Percentiles rank a stretch among this genome's conserved stretches.
These are phyloP conservation scores for Astragalus membranaceus DNA, from an alignment of 306 rosid genomes.

Conservation along the genomic window DNA sequence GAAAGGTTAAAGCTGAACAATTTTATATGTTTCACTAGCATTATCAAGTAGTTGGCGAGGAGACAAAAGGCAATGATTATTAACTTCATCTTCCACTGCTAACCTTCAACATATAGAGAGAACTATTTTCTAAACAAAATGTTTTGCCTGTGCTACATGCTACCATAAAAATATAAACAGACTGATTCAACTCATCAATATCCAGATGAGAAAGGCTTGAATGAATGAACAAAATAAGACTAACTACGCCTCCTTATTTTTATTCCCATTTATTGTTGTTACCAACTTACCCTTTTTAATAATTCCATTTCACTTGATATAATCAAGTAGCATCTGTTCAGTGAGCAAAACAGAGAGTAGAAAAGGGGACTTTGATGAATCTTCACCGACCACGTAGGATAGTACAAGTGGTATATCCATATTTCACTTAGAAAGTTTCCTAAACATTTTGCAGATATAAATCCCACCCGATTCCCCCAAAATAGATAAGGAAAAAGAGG, in stretches of 20 bases:
- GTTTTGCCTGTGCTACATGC: background rate
- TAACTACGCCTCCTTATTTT: background rate
- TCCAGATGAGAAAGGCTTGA: background rate
- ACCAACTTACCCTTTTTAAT: background rate
- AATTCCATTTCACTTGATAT: background rate
- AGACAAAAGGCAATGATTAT: background rate
- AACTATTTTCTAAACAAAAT: background rate
- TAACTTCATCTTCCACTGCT: background rate
- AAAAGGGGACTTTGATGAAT: background rate
- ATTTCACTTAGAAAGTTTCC: background rate
- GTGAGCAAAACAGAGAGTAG: background rate
- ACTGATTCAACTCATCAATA: background rate
- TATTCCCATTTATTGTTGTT: background rate
- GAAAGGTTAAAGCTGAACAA: background rate
- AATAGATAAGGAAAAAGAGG: background rate
- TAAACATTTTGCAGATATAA: background rate
- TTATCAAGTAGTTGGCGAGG: background rate
- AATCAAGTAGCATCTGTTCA: background rate
- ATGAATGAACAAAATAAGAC: background rate
- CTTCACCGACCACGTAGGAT: background rate
- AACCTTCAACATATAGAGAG: background rate
- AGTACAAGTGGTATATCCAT: background rate
- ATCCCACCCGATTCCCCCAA: background rate
- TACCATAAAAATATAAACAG: background rate
- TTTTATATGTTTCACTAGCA: background rate